Percentiles rank a stretch among this genome's conserved stretches.
phyloP scores from a whole-genome alignment of 345 rosid genomes.

The Noccaea bulbosa region DNA sequence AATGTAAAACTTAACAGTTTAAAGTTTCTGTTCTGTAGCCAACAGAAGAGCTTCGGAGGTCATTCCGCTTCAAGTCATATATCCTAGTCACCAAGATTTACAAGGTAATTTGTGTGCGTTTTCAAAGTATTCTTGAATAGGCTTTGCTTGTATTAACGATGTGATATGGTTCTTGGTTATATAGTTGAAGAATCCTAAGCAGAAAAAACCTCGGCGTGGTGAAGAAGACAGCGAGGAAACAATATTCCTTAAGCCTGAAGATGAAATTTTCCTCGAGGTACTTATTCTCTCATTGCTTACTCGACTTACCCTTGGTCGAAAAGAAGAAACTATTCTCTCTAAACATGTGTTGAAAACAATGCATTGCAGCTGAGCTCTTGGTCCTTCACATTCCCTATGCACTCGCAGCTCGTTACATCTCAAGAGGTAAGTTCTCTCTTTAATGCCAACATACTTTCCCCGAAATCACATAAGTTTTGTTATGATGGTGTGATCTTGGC shows the following conservation, averaged over 20 bases:
- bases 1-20: slow-evolving; percentile 8
- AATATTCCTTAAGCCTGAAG: slow-evolving; percentile 75
- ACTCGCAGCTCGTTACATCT: slow-evolving; percentile 54
- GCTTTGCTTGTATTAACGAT: background rate
- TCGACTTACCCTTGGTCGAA: background rate
- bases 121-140: background rate
- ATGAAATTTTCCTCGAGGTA: slow-evolving; percentile 86
- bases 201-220: slow-evolving; percentile 48
- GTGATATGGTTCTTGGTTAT: slow-evolving; percentile 20
- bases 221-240: slow-evolving; percentile 52
- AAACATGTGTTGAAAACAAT: slow-evolving; percentile 4
- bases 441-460: background rate
- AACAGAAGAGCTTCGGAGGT: slow-evolving; percentile 64
- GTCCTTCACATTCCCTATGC: slow-evolving; percentile 74
- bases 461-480: background rate
- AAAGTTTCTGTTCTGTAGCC: slow-evolving; percentile 55
- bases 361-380: slow-evolving; percentile 77
- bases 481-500: slow-evolving; percentile 23
- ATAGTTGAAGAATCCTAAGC: slow-evolving; percentile 59
- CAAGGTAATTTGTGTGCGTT: slow-evolving; percentile 53
- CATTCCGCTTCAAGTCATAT: slow-evolving; percentile 70
- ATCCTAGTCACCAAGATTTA: slow-evolving; percentile 70
- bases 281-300: background rate
- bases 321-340: background rate
- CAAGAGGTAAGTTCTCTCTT: slow-evolving; percentile 60